These are phyloP conservation scores for Talaromyces funiculosus DNA, from an alignment of 2,329 filamentous ascomycete genomes.

Conservation along the genomic window DNA sequence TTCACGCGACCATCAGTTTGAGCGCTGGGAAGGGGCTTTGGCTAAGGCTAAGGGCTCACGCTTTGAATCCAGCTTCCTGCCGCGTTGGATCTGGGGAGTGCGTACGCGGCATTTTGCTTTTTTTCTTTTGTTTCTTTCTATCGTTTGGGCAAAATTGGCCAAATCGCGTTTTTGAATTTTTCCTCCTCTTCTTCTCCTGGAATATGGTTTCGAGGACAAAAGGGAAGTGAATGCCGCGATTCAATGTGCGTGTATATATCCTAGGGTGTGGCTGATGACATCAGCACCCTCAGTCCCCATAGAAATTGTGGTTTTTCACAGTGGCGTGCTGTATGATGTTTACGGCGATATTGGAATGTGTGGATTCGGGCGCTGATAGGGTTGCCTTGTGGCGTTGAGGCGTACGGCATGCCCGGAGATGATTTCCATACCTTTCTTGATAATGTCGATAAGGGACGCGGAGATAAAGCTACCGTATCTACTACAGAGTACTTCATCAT, in stretches of 20 bases:
- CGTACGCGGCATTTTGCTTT: constrained; percentile 10
- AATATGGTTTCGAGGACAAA: neutral
- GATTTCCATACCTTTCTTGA: neutral
- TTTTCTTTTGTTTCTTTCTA: neutral
- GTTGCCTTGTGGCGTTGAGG: neutral
- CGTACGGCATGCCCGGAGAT: neutral
- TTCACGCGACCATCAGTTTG: neutral
- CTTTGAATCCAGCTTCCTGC: constrained; percentile 20
- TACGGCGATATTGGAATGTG: neutral
- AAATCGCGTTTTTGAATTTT: neutral
- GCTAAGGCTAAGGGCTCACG: constrained; percentile 16
- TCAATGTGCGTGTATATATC: neutral
- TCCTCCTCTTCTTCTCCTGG: neutral
- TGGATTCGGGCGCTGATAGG: neutral
- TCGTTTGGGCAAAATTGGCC: neutral
- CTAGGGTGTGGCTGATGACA: neutral
- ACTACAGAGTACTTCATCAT: neutral
- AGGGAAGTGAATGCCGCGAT: neutral
- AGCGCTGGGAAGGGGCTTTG: neutral
- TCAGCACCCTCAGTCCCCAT: neutral
- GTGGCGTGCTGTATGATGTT: neutral
- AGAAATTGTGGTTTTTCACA: neutral
- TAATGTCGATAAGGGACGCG: neutral
- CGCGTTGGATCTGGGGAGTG: constrained; percentile 14
- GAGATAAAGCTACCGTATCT: neutral